These are phyloP conservation scores for Candida sojae DNA, from an alignment of 1,139 yeast species.

Conservation along the genomic window DNA sequence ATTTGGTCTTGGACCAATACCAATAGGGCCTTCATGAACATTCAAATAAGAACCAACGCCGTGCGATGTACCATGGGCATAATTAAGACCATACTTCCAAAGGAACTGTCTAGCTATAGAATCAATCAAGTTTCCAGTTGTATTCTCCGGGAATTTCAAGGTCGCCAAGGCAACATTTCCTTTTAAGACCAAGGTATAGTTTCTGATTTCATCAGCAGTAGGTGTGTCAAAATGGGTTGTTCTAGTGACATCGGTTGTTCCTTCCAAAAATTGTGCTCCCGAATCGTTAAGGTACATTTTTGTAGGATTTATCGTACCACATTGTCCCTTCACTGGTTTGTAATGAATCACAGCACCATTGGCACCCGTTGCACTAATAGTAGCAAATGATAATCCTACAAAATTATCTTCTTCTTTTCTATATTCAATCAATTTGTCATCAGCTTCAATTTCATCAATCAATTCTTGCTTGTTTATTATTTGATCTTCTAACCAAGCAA, in stretches of 20 bases:
- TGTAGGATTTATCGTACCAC: constrained; percentile 69
- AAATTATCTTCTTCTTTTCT: constrained; percentile 64
- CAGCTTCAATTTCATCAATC: constrained; percentile 80
- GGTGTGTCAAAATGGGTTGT: constrained; percentile 83
- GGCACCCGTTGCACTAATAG: constrained; percentile 90
- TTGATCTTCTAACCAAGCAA: constrained; percentile 83
- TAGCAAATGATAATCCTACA: constrained; percentile 84
- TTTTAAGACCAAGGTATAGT: constrained; percentile 88
- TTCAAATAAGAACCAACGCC: constrained; percentile 93
- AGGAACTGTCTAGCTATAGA: constrained; percentile 85
- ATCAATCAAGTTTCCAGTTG: constrained; percentile 83
- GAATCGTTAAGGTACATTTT: constrained; percentile 87
- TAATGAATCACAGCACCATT: constrained; percentile 95
- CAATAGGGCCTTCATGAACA: constrained; percentile 97
- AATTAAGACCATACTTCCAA: constrained; percentile 88
- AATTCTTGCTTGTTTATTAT: constrained; percentile 54
- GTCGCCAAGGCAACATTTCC: constrained; percentile 84
- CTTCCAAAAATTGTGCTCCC: constrained; percentile 92
- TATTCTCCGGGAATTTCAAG: constrained; percentile 81
- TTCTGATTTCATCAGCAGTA: constrained; percentile 60
- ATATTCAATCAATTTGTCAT: constrained; percentile 64
- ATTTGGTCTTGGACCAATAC: constrained; percentile 70
- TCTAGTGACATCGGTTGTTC: constrained; percentile 96
- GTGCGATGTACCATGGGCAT: constrained; percentile 96
- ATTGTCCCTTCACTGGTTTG: constrained; percentile 57